phyloP scores from a whole-genome alignment of 2,329 filamentous ascomycete genomes.

The Ilyonectria destructans region DNA sequence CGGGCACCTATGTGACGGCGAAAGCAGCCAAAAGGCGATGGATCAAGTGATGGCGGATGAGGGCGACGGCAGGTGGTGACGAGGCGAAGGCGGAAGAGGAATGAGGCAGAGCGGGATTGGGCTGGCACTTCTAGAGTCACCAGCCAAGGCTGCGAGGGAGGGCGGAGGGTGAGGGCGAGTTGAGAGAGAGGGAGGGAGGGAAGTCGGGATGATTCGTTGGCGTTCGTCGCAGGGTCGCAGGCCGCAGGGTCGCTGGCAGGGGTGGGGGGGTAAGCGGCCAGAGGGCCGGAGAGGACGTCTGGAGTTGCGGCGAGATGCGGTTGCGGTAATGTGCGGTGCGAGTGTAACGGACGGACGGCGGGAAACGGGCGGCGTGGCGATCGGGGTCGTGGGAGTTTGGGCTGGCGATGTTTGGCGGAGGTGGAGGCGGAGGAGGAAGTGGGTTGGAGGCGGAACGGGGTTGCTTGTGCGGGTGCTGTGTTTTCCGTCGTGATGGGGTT shows the following conservation, averaged over 20 bases:
- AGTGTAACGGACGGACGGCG: background rate
- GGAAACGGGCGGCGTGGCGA: background rate
- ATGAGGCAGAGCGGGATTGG: background rate
- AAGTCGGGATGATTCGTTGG: slow-evolving; percentile 34
- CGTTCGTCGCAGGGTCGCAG: slow-evolving; percentile 30
- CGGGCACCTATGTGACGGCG: slow-evolving; percentile 27
- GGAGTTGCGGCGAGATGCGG: slow-evolving; percentile 2
- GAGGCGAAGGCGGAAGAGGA: slow-evolving; percentile 14
- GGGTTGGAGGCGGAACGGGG: slow-evolving; percentile 2
- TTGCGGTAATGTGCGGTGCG: background rate
- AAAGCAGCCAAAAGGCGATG: slow-evolving; percentile 14
- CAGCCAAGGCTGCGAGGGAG: slow-evolving; percentile 32
- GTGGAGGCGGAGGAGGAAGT: background rate
- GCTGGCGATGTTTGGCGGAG: slow-evolving; percentile 3
- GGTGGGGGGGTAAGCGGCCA: slow-evolving; percentile 10
- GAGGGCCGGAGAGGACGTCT: background rate
- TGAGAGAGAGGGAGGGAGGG: slow-evolving; percentile 30
- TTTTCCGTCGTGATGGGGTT: slow-evolving; percentile 29
- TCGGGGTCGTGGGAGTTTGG: background rate
- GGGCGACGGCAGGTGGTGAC: background rate
- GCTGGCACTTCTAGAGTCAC: slow-evolving; percentile 27
- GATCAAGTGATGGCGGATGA: background rate
- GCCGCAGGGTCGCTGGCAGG: background rate
- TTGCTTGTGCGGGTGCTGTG: slow-evolving; percentile 9
- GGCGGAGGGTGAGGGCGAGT: slow-evolving; percentile 22